Conservation (phyloP, 805 yeast species). For the Saturnispora kantuleensis region DNA sequence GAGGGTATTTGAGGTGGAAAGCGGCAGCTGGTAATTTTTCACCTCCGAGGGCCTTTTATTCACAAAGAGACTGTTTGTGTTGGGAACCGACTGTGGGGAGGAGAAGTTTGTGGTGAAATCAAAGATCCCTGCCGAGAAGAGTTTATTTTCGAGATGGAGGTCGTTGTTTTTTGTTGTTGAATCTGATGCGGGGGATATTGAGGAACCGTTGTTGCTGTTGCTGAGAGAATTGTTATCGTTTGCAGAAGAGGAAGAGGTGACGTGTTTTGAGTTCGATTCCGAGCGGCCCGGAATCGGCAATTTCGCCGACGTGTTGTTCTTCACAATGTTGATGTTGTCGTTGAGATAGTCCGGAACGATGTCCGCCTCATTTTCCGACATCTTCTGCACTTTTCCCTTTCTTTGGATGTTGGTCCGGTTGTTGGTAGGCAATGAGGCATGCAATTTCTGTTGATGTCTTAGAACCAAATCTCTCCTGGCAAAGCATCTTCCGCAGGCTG, state of each 20-base stretch:
- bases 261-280: constrained; percentile 1
- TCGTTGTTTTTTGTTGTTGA: constrained; percentile 10
- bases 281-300: constrained; percentile 30
- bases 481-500: constrained; percentile 91
- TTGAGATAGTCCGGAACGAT: constrained; percentile 29
- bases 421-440: constrained; percentile 40
- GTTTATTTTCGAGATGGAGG: constrained; percentile 2
- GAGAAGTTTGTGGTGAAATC: constrained; percentile 7
- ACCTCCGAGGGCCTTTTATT: background rate
- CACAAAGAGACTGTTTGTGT: constrained; percentile 1
- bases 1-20: background rate
- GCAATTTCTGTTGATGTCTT: constrained; percentile 92
- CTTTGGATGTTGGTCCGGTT: constrained; percentile 26
- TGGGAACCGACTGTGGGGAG: background rate
- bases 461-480: constrained; percentile 83
- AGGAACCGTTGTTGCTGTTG: constrained; percentile 6
- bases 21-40: background rate
- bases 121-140: background rate
- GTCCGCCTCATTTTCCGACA: constrained; percentile 23
- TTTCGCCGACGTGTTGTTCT: constrained; percentile 41
- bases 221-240: constrained; percentile 5
- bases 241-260: constrained; percentile 3
- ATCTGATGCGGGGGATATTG: constrained; percentile 10
- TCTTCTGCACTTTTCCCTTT: constrained; percentile 19
- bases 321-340: constrained; percentile 43